Evolutionary conservation across 148 eudicot genomes (phyloP), one percentile per base, ranked within the genome.

Genomic region (Agrostemma githago): DNA sequence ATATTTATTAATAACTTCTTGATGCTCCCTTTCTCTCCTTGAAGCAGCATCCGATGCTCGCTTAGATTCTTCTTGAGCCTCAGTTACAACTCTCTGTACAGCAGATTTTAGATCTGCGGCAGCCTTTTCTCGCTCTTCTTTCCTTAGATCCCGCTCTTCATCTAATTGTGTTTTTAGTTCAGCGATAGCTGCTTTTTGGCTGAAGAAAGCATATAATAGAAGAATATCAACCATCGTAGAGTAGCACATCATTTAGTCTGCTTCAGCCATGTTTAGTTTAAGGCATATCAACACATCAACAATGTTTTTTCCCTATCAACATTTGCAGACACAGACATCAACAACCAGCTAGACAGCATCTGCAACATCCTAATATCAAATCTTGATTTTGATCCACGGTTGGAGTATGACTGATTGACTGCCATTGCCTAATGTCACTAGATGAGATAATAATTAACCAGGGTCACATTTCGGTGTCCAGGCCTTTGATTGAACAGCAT

Each of bases 111-210:
- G 75, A 77, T 91, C 89, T 63, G 67, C 74, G 21, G 83, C 84
- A 77, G 97, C 91, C 82, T 94, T 89, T 78, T 91, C 96, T 40
- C 97, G 85, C 73, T 94, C 98, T 70, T 89, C 88, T 84, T 86
- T 91, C 82, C 97, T 94, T 77, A 88, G 91, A 60, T 91, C 90
- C 78, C 97, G 89, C 85, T 93, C 98, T 82, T 94, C 98, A 78
- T 88, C 90, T 81, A 94, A 68, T 70, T 85, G 88, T 17, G 79
- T 80, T 75, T 88, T 89, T 8, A 94, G 83, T 82, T 94, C 92
- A 70, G 86, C 74, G 48, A 91, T 86, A 20, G 98, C 88, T 70
- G 90, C 75, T 82, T 86, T 91, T 83, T 94, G 98, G 81, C 98
- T 94, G 82, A 76, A 84, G 68, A 57, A 79, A 72, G 56, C 62